Base-by-base conservation (phyloP, 192 early-diverging fungal species). In the Spizellomyces punctatus region DNA sequence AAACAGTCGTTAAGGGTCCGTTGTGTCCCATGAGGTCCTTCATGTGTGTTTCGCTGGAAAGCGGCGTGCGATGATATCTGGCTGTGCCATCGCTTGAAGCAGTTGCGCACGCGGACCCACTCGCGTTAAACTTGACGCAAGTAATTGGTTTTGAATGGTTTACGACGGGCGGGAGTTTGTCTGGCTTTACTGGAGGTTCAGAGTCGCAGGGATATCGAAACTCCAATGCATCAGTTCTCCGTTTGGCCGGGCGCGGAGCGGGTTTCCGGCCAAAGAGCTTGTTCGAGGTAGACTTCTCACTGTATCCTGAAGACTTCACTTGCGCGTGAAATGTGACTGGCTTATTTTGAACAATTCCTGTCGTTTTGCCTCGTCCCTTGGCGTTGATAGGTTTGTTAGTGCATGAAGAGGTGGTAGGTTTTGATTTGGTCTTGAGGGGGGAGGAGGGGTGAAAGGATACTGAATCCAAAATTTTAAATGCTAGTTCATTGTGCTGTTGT, bases 231-330 rank as follows among this genome's bases (percentile, higher is more conserved):
- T 36, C 27, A 3, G 27, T 36, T 19, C 17, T 54, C 50, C 50
- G 50, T 19, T n/a, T 12, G 47, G 22, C 5, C 52, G 14, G 41
- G 5, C 50, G 48, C 9, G 19, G 2, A n/a, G 41, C 12, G 21
- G 63, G 17, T 36, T n/a, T n/a, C 21, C 16, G 10, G 2, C 45
- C n/a, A 47, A 81, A 81, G 6, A 81, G 16, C 41, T 64, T 76
- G 9, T 45, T 76, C 21, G 46, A 61, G 9, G 10, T 47, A 8
- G 81, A 78, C n/a, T 21, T 27, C 46, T 55, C 21, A 5, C 65
- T 71, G 72, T 83, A 83, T 16, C 82, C 82, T 6, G 71, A 74
- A 6, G 79, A 81, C 44, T 81, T 81, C 10, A 83, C 79, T 14
- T 67, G 80, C 57, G 47, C 64, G 16, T 78, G 72, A 49, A 83